phyloP scores from a whole-genome alignment of 2,329 filamentous ascomycete genomes.

The Ceratocystis destructans region DNA sequence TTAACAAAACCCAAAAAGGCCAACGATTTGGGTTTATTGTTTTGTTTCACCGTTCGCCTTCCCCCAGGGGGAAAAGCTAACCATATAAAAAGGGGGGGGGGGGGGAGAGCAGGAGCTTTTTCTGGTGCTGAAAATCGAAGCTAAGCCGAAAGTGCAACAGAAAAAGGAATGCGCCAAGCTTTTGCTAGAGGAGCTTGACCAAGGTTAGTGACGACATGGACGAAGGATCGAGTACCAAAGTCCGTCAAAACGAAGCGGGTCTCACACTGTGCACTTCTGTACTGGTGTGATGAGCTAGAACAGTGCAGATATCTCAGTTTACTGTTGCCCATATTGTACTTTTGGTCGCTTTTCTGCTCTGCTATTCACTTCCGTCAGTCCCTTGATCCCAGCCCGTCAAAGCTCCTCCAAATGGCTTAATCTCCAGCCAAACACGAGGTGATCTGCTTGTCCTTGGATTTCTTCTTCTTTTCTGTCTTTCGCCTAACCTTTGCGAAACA shows the following conservation, averaged over 20 bases:
- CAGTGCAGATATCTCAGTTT: neutral
- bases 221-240: neutral
- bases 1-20: too few relatives aligned
- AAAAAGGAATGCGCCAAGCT: conserved; percentile 3
- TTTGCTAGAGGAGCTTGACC: neutral
- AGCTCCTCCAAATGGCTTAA: conserved; percentile 3
- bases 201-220: neutral
- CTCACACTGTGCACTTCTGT: neutral
- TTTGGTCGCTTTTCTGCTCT: neutral
- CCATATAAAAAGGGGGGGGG: neutral
- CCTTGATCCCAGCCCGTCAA: conserved; percentile 6
- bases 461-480: neutral
- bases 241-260: neutral
- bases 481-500: neutral
- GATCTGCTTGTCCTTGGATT: neutral
- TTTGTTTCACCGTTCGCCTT: too few relatives aligned
- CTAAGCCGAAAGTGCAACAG: neutral
- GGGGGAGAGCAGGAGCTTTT: neutral
- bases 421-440: conserved; percentile 4
- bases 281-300: neutral
- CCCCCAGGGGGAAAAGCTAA: neutral
- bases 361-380: neutral
- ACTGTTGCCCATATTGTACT: neutral
- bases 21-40: too few relatives aligned
- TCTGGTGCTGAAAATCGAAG: neutral